Evolutionary conservation across 306 rosid genomes (phyloP), one percentile per base, ranked within the genome.

Genomic region (Inga leiocalycina): DNA sequence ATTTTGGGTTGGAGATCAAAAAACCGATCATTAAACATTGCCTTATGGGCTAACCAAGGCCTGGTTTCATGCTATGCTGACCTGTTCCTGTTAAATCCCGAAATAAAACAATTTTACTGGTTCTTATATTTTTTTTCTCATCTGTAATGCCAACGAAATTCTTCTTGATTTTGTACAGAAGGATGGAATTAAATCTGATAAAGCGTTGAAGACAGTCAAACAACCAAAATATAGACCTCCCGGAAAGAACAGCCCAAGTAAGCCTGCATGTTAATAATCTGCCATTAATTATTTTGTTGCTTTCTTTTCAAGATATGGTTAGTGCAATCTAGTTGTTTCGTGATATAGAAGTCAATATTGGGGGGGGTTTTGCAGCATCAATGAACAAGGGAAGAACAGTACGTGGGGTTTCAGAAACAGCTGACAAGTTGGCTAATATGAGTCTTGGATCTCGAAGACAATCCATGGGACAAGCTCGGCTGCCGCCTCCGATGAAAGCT

Each of bases 381-480:
- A 56, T 85, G 32, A 90, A 81, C 86, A 94, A 88, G 80, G 97
- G 85, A 48, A 91, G 89, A 87, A 77, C 70, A 87, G 80, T 68
- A 9, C 93, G 89, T 27, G 98, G 85, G 75, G 94, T 90, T 80
- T 84, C 92, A 27, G 97, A 94, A 77, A 57, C 95, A 70, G 82
- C 95, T 8, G 97, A 92, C 70, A 97, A 91, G 95, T 85, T 97
- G 82, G 87, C 85, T 10, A 94, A 90, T 79, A 85, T 97, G 97
- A 83, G 87, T 35, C 79, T 97, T 51, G 87, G 89, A 83, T 13
- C 81, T 22, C 91, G 90, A 51, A 91, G 87, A 87, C 94, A 85
- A 24, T 71, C 83, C 15, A 74, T 89, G 57, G 92, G 80, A 69
- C 95, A 88, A 80, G 80, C 88, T 69, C 87, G 88, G 49, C 43